These are phyloP conservation scores for Serendipita sp. DNA, from an alignment of 768 basidiomycete genomes.

Conservation along the genomic window DNA sequence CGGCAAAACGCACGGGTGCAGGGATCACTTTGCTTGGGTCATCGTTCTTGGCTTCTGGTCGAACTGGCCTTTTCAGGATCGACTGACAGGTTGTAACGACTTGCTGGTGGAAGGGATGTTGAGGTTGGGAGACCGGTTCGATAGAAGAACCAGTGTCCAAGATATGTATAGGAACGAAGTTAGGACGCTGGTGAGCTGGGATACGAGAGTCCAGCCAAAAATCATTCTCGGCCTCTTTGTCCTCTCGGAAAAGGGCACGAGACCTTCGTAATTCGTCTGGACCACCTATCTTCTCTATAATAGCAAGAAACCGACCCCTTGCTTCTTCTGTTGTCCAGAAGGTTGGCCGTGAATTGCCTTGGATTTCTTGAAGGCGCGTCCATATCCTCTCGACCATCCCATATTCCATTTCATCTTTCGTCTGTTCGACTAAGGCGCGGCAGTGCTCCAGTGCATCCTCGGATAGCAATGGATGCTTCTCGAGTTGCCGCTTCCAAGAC, in stretches of 20 bases:
- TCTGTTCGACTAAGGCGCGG: constrained; percentile 53
- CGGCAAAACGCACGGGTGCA: constrained; percentile 29
- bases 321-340: constrained; percentile 79
- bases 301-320: constrained; percentile 50
- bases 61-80: constrained; percentile 5
- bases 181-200: constrained; percentile 31
- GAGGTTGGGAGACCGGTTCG: background rate
- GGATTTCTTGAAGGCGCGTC: constrained; percentile 4
- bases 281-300: constrained; percentile 69
- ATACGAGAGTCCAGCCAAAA: constrained; percentile 57
- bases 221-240: constrained; percentile 21
- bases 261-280: constrained; percentile 46
- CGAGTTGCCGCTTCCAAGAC: background rate
- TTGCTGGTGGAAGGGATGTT: background rate
- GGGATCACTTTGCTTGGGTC: constrained; percentile 6
- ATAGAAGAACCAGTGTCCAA: constrained; percentile 22
- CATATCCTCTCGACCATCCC: constrained; percentile 44
- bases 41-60: constrained; percentile 9
- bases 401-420: constrained; percentile 54
- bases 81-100: background rate
- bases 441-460: constrained; percentile 31
- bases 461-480: background rate
- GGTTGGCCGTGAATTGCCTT: constrained; percentile 21
- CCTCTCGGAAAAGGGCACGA: constrained; percentile 35
- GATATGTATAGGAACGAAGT: constrained; percentile 37